A percentile compares a stretch with the other conserved stretches of the same genome.
Evolutionary conservation across 768 basidiomycete species (phyloP).

Genomic region (Boletus speciosus): DNA sequence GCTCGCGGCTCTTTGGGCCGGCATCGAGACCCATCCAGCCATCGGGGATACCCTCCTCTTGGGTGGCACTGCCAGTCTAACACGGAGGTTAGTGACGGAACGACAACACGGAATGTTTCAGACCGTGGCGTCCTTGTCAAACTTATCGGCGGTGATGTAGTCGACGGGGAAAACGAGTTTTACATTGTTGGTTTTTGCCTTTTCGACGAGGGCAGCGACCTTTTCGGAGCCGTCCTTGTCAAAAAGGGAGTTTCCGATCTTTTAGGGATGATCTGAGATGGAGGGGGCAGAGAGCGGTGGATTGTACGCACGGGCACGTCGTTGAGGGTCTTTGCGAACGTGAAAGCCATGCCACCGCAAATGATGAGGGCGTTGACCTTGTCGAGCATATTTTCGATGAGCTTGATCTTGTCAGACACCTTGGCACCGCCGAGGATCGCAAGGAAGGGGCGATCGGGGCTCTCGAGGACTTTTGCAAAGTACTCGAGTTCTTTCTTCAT

Average conservation of each 20-base stretch:
- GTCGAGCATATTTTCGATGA: slow-evolving; percentile 99
- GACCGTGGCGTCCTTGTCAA: slow-evolving; percentile 86
- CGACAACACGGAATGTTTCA: slow-evolving; percentile 13
- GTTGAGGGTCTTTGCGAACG: slow-evolving; percentile 94
- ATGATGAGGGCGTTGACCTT: slow-evolving; percentile 97
- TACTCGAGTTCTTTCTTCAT: slow-evolving; percentile 99
- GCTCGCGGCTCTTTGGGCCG: slow-evolving; percentile 77
- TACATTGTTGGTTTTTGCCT: slow-evolving; percentile 89
- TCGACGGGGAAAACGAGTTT: slow-evolving; percentile 95
- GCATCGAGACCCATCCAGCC: slow-evolving; percentile 96
- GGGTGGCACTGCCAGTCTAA: slow-evolving; percentile 74
- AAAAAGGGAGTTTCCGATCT: slow-evolving; percentile 94
- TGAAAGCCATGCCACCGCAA: slow-evolving; percentile 98
- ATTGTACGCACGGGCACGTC: slow-evolving; percentile 55
- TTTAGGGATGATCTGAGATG: slow-evolving; percentile 11
- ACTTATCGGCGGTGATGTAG: slow-evolving; percentile 92
- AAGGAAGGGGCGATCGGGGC: slow-evolving; percentile 92
- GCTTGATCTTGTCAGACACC: slow-evolving; percentile 97
- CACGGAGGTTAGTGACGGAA: slow-evolving; percentile 3
- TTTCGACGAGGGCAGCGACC: slow-evolving; percentile 78
- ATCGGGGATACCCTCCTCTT: slow-evolving; percentile 82
- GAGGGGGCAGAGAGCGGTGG: background rate
- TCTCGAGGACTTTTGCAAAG: slow-evolving; percentile 96
- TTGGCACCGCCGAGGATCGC: slow-evolving; percentile 98
- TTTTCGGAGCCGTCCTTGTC: slow-evolving; percentile 87